These are phyloP conservation scores for Erodium chrysanthum DNA, from an alignment of 441 rosid species.

Conservation along the genomic window DNA sequence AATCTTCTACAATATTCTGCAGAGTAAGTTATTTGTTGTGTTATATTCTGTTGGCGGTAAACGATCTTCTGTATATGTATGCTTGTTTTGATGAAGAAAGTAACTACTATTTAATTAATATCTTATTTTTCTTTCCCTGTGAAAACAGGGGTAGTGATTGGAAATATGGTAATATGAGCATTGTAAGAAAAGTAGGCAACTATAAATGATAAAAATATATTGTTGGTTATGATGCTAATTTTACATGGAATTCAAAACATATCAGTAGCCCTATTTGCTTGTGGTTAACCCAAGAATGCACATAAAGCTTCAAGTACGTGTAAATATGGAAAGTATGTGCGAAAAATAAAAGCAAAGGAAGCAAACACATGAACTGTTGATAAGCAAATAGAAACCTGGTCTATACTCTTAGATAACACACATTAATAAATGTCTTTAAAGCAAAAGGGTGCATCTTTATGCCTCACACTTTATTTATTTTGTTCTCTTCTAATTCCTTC, in stretches of 20 bases:
- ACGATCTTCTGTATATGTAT: constrained; percentile 6
- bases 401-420: neutral
- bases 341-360: neutral
- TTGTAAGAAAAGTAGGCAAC: neutral
- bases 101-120: neutral
- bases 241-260: neutral
- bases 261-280: neutral
- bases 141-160: neutral
- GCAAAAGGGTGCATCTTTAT: neutral
- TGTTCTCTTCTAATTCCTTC: constrained; percentile 11
- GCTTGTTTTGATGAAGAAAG: neutral
- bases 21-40: constrained; percentile 41
- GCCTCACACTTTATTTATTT: constrained; percentile 3
- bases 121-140: neutral
- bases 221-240: neutral
- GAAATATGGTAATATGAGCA: neutral
- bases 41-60: constrained; percentile 2
- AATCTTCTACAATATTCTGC: constrained; percentile 52
- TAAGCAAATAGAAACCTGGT: neutral
- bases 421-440: neutral
- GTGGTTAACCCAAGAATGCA: neutral
- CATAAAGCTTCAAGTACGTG: neutral
- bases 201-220: neutral
- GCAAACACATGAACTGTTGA: neutral
- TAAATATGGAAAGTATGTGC: neutral